Evolutionary conservation across 768 basidiomycete genomes (phyloP).

Genomic region (Inosperma sp.): DNA sequence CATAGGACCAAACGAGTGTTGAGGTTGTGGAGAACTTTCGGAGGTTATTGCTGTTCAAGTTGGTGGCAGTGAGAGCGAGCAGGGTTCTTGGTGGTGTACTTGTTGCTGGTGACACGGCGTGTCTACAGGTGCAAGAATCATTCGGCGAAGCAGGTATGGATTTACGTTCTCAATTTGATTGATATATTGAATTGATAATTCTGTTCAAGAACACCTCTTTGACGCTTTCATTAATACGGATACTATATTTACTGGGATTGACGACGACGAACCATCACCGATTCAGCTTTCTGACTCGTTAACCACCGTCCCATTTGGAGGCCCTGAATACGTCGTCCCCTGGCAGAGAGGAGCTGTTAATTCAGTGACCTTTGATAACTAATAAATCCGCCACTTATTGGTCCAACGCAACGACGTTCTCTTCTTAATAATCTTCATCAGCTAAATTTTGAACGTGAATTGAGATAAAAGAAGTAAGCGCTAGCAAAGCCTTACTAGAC

Average conservation of each 20-base stretch:
- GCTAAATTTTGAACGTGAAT: too few relatives aligned
- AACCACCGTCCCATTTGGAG: conserved; percentile 64
- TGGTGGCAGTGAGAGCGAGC: conserved; percentile 76
- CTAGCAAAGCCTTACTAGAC: too few relatives aligned
- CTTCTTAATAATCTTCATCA: too few relatives aligned
- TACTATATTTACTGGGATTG: conserved; percentile 50
- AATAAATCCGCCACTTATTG: too few relatives aligned
- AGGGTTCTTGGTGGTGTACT: conserved; percentile 57
- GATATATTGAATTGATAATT: conserved; percentile 5
- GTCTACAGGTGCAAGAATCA: conserved; percentile 79
- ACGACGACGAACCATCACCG: conserved; percentile 10
- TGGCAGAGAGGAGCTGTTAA: conserved; percentile 77
- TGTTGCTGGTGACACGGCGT: conserved; percentile 67
- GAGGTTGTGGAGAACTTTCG: conserved; percentile 58
- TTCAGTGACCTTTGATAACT: conserved; percentile 71
- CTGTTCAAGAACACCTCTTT: conserved; percentile 59
- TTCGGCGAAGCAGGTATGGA: conserved; percentile 65
- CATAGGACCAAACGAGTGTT: conserved; percentile 51
- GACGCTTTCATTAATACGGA: conserved; percentile 54
- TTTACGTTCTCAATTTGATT: conserved; percentile 12
- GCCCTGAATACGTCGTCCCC: conserved; percentile 67
- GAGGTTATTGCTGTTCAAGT: conserved; percentile 40
- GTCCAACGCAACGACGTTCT: too few relatives aligned
- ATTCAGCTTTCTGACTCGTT: conserved; percentile 65
- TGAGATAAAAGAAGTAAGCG: too few relatives aligned